Percentiles rank a stretch among this genome's conserved stretches.
These are phyloP conservation scores for Trichophyton simii DNA, from an alignment of 2,329 filamentous ascomycete genomes.

Conservation along the genomic window DNA sequence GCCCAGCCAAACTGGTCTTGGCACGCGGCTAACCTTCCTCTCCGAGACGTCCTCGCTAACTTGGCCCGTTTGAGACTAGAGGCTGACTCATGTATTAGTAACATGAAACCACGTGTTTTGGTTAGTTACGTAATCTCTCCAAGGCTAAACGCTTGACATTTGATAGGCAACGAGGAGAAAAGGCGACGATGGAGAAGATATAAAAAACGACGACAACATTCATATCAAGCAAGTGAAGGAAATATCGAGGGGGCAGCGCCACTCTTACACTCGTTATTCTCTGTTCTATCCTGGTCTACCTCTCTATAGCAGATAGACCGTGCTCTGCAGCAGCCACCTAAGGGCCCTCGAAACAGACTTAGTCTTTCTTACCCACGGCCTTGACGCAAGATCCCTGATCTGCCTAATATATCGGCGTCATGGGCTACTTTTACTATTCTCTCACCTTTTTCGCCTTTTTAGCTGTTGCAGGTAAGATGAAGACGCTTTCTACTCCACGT, in stretches of 20 bases:
- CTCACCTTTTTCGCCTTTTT: constrained; percentile 60
- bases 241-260: neutral
- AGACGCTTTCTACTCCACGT: neutral
- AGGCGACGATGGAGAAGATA: neutral
- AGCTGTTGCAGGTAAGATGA: constrained; percentile 51
- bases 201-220: neutral
- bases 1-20: neutral
- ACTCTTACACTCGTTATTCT: neutral
- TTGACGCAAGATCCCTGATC: neutral
- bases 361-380: neutral
- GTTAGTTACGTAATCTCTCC: neutral
- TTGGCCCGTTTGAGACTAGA: constrained; percentile 24
- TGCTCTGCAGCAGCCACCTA: neutral
- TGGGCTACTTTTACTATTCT: constrained; percentile 72
- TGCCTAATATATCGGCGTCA: constrained; percentile 29
- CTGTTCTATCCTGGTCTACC: neutral
- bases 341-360: neutral
- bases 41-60: constrained; percentile 25
- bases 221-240: neutral
- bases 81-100: neutral
- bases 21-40: neutral
- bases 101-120: neutral
- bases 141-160: neutral
- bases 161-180: neutral
- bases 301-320: neutral